Base-by-base conservation (phyloP, 225 moss, liverwort and hornwort species). In the Straminergon stramineum region DNA sequence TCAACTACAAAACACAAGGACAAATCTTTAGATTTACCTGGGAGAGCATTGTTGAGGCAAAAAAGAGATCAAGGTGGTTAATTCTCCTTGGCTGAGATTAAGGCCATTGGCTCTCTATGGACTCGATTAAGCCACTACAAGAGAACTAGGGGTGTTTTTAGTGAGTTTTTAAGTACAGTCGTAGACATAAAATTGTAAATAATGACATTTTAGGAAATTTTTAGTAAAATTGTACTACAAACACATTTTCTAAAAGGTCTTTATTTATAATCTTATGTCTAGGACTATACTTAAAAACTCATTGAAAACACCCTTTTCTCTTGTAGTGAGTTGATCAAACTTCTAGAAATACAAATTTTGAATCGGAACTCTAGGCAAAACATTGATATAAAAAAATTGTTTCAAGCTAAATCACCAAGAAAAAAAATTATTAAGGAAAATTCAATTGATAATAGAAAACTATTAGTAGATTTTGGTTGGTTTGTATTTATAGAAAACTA, bases 361-460 rank as follows among this genome's bases (percentile, higher is more conserved):
- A 71, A 41, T 41, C 0, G 0, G 0, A 71, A 73, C 27, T 73
- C 9, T 1, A 27, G 0, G 9, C 5, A 73, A 73, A 26, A 16
- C 0, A 5, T 10, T 16, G 16, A 73, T 70, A 0, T 70, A 71
- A 12, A 5, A 69, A 41, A 43, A 26, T 39, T 26, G 1, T 15
- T 71, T 71, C 9, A 41, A 71, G 8, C 7, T 9, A 71, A 26
- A 71, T 24, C 70, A 41, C 8, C 14, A 23, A 69, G 17, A 65
- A 32, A 20, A 20, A 2, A 11, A 37, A 37, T 7, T n/a, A 22
- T 22, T 23, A 69, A 69, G 13, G 1, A 69, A n/a, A n/a, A 23
- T 13, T n/a, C 12, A 69, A 14, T 23, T 69, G n/a, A n/a, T 23
- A n/a, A 69, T 22, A 39, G 4, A 39, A 70, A 39, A n/a, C 4